Conservation (phyloP, 139 green algal species). For the Cymbomonas tetramitiformis region DNA sequence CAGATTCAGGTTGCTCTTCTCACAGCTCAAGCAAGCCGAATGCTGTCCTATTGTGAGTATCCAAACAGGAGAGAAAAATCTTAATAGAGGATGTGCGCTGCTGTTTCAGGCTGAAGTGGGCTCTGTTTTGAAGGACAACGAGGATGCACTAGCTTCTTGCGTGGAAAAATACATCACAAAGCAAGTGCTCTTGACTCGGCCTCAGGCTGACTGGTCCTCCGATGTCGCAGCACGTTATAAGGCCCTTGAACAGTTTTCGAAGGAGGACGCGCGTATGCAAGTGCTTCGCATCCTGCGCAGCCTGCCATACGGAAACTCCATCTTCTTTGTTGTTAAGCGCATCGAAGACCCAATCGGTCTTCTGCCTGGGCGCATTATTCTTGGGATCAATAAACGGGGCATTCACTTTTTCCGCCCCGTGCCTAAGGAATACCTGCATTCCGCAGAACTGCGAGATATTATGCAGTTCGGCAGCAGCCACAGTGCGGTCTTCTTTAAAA, state of each 20-base stretch:
- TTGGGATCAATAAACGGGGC: conserved; percentile 93
- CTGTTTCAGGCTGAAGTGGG: conserved; percentile 57
- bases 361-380: conserved; percentile 75
- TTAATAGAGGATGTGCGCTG: too few relatives aligned
- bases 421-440: conserved; percentile 93
- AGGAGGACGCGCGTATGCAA: conserved; percentile 75
- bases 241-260: conserved; percentile 57
- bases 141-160: conserved; percentile 38
- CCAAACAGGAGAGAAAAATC: too few relatives aligned
- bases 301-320: conserved; percentile 71
- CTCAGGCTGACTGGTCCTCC: conserved; percentile 54
- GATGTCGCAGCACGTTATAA: conserved; percentile 66
- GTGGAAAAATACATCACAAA: conserved; percentile 22
- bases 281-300: conserved; percentile 83
- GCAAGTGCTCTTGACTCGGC: conserved; percentile 47
- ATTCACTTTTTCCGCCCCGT: conserved; percentile 67
- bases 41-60: too few relatives aligned
- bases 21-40: too few relatives aligned
- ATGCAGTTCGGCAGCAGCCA: conserved; percentile 80
- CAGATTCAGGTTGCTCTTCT: too few relatives aligned
- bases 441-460: conserved; percentile 87
- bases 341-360: conserved; percentile 91
- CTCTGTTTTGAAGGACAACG: conserved; percentile 38
- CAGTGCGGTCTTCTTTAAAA: conserved; percentile 94
- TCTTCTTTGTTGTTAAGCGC: conserved; percentile 65